Base-by-base conservation (phyloP, 192 early-diverging fungal species). In the Pecoramyces ruminantium region DNA sequence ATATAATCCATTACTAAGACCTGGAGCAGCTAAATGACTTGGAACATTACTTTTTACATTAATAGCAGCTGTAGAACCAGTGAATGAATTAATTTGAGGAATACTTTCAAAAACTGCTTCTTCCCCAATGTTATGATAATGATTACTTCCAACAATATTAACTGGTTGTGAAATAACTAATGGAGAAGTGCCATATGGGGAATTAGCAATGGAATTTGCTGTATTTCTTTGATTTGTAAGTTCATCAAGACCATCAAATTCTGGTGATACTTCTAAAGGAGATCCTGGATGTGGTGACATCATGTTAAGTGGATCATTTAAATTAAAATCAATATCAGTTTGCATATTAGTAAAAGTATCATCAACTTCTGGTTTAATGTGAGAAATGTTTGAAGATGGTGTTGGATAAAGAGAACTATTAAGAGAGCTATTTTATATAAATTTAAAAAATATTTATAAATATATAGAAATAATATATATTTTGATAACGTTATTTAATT, bases 1-100 rank as follows among this genome's bases (percentile, higher is more conserved):
- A 39, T 87, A 87, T n/a, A 67, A 67, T n/a, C 51, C 51, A 67
- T 67, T 67, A 11, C 17, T 67, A 25, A 67, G 2, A 11, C 25
- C 25, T 67, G 21, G 51, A 0, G 38, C 38, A 39, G 51, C 17
- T 67, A 67, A 67, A 67, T 67, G 51, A n/a, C 17, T n/a, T 67
- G 51, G 21, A n/a, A 67, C 51, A n/a, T 11, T 27, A 67, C 51
- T 27, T 21, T 67, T 67, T 8, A 67, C 25, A 67, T 67, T 67
- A 25, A 67, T 67, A 1, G 51, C 51, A 11, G 51, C 4, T 8
- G 51, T 67, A 9, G 51, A 8, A n/a, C 51, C 51, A 67, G 51
- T 67, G 51, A 67, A 67, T 9, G 51, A 67, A 67, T 67, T 67
- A 11, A 67, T 67, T 67, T 67, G 51, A n/a, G 51, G 51, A 67